These are phyloP conservation scores for Psilocybe sp. DNA, from an alignment of 768 basidiomycete species.

Conservation along the genomic window DNA sequence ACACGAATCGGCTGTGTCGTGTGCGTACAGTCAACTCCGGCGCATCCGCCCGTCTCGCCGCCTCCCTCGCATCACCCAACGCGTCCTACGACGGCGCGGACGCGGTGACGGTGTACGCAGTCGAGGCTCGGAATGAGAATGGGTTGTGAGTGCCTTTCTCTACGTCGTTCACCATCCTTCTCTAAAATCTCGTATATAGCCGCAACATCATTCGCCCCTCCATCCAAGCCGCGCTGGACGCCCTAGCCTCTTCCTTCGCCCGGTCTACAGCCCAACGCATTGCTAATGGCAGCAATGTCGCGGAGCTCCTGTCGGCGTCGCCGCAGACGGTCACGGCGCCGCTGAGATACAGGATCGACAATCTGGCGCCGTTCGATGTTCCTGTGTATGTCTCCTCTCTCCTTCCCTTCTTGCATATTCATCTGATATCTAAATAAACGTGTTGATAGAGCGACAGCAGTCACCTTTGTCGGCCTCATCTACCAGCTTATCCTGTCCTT, in stretches of 20 bases:
- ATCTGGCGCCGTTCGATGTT: conserved; percentile 59
- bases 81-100: conserved; percentile 42
- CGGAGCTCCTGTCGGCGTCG: conserved; percentile 39
- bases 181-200: conserved; percentile 13
- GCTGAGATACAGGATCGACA: conserved; percentile 43
- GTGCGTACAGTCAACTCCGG: conserved; percentile 36
- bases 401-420: not conserved
- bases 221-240: conserved; percentile 14
- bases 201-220: conserved; percentile 28
- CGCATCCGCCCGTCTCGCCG: conserved; percentile 32
- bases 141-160: conserved; percentile 43
- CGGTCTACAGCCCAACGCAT: not conserved
- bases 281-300: conserved; percentile 13
- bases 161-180: not conserved
- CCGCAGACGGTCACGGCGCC: conserved; percentile 51
- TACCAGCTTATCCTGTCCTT: conserved; percentile 46
- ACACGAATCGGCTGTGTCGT: not conserved
- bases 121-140: conserved; percentile 59
- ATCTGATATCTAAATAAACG: not conserved
- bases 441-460: conserved; percentile 43
- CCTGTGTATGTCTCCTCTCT: conserved; percentile 45
- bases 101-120: conserved; percentile 46
- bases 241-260: not conserved
- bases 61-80: conserved; percentile 37
- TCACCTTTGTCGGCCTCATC: conserved; percentile 55